Evolutionary conservation across 106 monocot species (phyloP), one percentile per base, ranked within the genome.

Genomic region (Ottelia alismoides): DNA sequence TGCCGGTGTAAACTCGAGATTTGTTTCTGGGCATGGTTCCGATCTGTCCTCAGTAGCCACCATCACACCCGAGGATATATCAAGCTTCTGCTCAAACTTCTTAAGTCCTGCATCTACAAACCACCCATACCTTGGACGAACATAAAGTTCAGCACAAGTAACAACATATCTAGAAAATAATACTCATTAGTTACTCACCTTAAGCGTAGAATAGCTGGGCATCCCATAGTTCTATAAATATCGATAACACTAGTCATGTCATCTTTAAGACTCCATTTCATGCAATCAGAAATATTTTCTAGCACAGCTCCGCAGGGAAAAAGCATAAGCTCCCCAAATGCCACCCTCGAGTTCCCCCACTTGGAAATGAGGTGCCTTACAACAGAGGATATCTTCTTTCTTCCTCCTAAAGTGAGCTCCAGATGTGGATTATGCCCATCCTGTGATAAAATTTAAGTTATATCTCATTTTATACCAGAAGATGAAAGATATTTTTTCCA

Each of bases 41-140:
- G n/a, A n/a, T n/a, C n/a, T n/a, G n/a, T n/a, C n/a, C n/a, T n/a
- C n/a, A n/a, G n/a, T n/a, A n/a, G n/a, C n/a, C n/a, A n/a, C n/a
- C n/a, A n/a, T n/a, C n/a, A n/a, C n/a, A n/a, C n/a, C n/a, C n/a
- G n/a, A n/a, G n/a, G n/a, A n/a, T n/a, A n/a, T n/a, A n/a, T n/a
- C n/a, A n/a, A n/a, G n/a, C n/a, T n/a, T n/a, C n/a, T n/a, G n/a
- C n/a, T n/a, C n/a, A n/a, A n/a, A n/a, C n/a, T n/a, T n/a, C n/a
- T n/a, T n/a, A n/a, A n/a, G n/a, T n/a, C n/a, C n/a, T n/a, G n/a
- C n/a, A n/a, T n/a, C n/a, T n/a, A n/a, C n/a, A n/a, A n/a, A 74
- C 94, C 78, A 89, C 12, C 88, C 81, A 74, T 96, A 96, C 78
- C 94, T n/a, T 96, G 45, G n/a, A n/a, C n/a, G n/a, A n/a, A n/a